Evolutionary conservation across 345 rosid genomes (phyloP), one percentile per base, ranked within the genome.

Genomic region (Melaleuca quinquenervia): DNA sequence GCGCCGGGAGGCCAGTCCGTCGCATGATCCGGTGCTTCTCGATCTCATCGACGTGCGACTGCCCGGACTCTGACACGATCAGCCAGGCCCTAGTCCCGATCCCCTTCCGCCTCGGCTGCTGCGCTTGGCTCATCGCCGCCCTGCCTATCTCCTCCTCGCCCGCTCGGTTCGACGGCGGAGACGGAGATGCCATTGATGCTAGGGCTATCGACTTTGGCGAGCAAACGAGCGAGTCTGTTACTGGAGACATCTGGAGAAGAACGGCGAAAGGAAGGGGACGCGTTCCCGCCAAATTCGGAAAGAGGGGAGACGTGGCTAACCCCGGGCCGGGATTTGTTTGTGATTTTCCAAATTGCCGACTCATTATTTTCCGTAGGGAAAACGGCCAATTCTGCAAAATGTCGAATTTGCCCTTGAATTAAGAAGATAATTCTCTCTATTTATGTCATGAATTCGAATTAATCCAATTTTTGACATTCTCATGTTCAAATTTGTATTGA

Each of bases 1-100:
- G 92, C 11, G 90, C 91, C 5, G 92, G 93, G 56, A 93, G 89
- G n/a, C 93, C 93, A 18, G 93, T 91, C 41, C 95, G 82, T 26
- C 88, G 90, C 95, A 93, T 93, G 56, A 91, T 91, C 8, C 86
- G 83, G 86, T 91, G 93, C 85, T 91, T 91, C 18, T 89, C 93
- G 41, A 88, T 91, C 62, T 91, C 92, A 76, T 91, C 90, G 11
- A 89, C 82, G 56, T 26, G 87, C 36, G 92, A 86, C 20, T 82
- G 74, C 2, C 93, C 93, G 2, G 89, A 54, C 32, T 88, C 90
- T 50, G 90, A 87, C 48, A 91, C 85, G 82, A 89, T 91, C 32
- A 90, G 90, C 94, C 94, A 92, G 3, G 88, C 52, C 86, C 87
- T 85, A 6, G 82, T 83, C 2, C 91, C 91, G 24, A 85, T 51